Evolutionary conservation across 2,329 filamentous ascomycete species (phyloP), one percentile per base, ranked within the genome.

Genomic region (Monosporascus sp.): DNA sequence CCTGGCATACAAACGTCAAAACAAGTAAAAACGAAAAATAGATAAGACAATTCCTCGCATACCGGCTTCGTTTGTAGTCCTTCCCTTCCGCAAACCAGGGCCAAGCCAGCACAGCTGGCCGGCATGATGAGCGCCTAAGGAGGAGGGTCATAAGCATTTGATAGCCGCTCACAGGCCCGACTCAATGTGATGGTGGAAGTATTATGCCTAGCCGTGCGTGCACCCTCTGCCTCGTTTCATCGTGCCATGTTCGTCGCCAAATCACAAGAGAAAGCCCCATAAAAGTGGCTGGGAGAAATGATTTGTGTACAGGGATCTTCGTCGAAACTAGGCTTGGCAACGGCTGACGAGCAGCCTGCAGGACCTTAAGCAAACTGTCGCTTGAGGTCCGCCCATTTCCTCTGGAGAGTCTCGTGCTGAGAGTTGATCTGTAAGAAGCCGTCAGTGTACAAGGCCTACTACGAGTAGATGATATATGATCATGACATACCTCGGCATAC

Each of bases 401-500:
- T 84, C 58, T 78, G 85, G 44, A 93, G 80, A 7, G 83, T 81
- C 70, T 93, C 90, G 64, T 92, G 83, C 59, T 81, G 75, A 27
- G 82, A 75, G 64, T 88, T 88, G 60, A 90, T 82, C 88, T 91
- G 64, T n/a, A 24, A 20, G 14, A 22, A 41, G 8, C 16, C n/a
- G 22, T 43, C 4, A 22, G 24, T n/a, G 24, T 46, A 59, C 43
- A 52, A 44, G 38, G 40, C 49, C 14, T n/a, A 27, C 5, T 45
- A 37, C 6, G 17, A 24, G n/a, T 9, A 24, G 9, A 11, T 38
- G 27, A 19, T 5, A 49, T 17, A 3, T 27, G 17, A 45, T 50
- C n/a, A 9, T 14, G 50, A 77, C 86, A 77, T 80, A 96, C 93
- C 86, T 97, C 91, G 52, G 94, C 94, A 76, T 92, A 91, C 66